Conservation (phyloP, 73 alveolate species). For the Stentor coeruleus region DNA sequence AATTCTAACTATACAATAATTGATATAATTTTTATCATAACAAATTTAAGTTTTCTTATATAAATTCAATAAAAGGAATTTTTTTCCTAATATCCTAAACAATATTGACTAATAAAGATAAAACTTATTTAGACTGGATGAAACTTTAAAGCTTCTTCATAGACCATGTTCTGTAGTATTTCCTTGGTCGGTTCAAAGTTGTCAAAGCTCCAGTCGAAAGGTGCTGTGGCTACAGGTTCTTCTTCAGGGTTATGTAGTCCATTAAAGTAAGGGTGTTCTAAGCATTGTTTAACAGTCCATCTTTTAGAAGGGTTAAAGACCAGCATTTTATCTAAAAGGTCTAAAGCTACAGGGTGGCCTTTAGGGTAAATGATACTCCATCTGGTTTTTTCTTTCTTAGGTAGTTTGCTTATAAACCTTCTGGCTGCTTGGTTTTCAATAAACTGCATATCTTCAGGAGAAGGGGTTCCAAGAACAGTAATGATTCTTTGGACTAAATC, state of each 20-base stretch:
- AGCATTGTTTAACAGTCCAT: constrained; percentile 75
- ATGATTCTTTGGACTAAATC: constrained; percentile 78
- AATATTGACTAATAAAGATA: too few species aligned
- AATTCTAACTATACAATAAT: too few species aligned
- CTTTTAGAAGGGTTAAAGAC: constrained; percentile 88
- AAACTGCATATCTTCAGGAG: constrained; percentile 76
- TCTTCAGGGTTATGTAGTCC: constrained; percentile 81
- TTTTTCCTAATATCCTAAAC: too few species aligned
- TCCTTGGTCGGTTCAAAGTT: constrained; percentile 83
- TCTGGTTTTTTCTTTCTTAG: constrained; percentile 76
- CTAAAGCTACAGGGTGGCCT: constrained; percentile 81
- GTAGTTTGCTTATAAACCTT: constrained; percentile 74
- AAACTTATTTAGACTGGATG: too few species aligned
- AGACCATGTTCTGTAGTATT: constrained; percentile 69
- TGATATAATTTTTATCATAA: too few species aligned
- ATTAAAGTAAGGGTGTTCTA: constrained; percentile 87
- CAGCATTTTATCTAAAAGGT: constrained; percentile 84
- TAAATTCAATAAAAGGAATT: too few species aligned
- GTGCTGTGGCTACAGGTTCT: constrained; percentile 71
- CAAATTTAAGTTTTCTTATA: too few species aligned
- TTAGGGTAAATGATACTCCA: constrained; percentile 83
- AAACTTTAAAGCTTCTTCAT: constrained; percentile 68
- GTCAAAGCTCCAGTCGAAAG: constrained; percentile 89
- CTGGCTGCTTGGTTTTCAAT: constrained; percentile 86
- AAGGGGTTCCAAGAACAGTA: constrained; percentile 88